These are phyloP conservation scores for Colletotrichum echinochloae DNA, from an alignment of 2,329 filamentous ascomycete genomes.

Conservation along the genomic window DNA sequence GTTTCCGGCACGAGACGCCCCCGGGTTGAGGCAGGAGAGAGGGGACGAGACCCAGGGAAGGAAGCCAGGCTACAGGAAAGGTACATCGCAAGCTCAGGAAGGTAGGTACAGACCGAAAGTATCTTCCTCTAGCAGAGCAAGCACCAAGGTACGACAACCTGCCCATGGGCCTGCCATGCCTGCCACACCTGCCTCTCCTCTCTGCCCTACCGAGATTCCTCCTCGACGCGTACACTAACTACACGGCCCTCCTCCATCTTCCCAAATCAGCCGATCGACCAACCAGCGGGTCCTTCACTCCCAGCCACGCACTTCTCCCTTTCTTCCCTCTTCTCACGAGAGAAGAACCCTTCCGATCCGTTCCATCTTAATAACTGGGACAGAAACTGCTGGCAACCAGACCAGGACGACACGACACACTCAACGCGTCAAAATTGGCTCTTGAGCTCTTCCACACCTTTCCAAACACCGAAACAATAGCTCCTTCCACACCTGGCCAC, in stretches of 20 bases:
- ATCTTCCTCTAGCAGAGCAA: constrained; percentile 5
- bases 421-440: constrained; percentile 28
- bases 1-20: background rate
- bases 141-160: constrained; percentile 3
- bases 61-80: background rate
- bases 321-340: constrained; percentile 6
- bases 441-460: constrained; percentile 1
- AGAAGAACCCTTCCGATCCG: background rate
- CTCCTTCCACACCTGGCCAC: constrained; percentile 21
- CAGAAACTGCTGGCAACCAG: background rate
- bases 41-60: background rate
- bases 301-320: constrained; percentile 24
- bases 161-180: background rate
- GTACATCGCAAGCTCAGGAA: constrained; percentile 11
- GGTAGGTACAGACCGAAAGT: constrained; percentile 28
- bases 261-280: constrained; percentile 14
- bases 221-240: constrained; percentile 15
- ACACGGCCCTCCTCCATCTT: constrained; percentile 8
- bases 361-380: background rate
- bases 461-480: background rate
- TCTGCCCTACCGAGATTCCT: constrained; percentile 30
- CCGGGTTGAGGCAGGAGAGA: constrained; percentile 8
- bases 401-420: constrained; percentile 33
- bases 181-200: constrained; percentile 8
- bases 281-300: constrained; percentile 25